phyloP scores from a whole-genome alignment of 352 stramenopile species.

The Phytophthora fragariae region DNA sequence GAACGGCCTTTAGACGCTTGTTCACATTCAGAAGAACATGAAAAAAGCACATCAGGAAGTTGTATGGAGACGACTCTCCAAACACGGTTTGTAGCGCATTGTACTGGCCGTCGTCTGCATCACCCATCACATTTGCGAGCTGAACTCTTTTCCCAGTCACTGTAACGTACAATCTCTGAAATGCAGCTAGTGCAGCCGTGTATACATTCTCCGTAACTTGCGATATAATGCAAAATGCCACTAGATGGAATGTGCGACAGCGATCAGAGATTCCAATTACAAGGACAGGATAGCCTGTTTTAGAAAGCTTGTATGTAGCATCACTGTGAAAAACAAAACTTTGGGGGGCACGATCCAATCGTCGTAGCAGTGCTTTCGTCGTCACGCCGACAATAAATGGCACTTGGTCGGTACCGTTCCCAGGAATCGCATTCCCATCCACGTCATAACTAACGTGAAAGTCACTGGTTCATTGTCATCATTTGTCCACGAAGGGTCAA shows the following conservation, averaged over 20 bases:
- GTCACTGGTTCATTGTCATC: neutral
- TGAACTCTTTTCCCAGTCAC: neutral
- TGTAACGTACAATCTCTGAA: neutral
- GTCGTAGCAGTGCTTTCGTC: neutral
- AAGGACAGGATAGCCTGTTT: neutral
- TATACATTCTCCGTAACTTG: too few species aligned
- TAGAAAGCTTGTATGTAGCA: neutral
- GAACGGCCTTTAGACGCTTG: too few species aligned
- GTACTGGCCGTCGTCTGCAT: neutral
- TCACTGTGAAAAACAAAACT: neutral
- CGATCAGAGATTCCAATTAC: neutral
- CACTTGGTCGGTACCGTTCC: neutral
- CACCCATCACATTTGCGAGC: neutral
- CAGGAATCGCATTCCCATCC: neutral
- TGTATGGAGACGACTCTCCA: neutral
- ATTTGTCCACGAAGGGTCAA: neutral
- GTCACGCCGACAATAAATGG: neutral
- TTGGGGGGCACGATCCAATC: neutral
- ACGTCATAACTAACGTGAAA: neutral
- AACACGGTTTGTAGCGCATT: neutral
- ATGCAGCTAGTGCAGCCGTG: neutral
- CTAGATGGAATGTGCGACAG: neutral
- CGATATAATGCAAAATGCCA: too few species aligned
- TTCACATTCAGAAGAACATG: too few species aligned
- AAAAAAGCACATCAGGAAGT: too few species aligned